phyloP scores from a whole-genome alignment of 2,329 filamentous ascomycete genomes.

The Aspergillus sp. region DNA sequence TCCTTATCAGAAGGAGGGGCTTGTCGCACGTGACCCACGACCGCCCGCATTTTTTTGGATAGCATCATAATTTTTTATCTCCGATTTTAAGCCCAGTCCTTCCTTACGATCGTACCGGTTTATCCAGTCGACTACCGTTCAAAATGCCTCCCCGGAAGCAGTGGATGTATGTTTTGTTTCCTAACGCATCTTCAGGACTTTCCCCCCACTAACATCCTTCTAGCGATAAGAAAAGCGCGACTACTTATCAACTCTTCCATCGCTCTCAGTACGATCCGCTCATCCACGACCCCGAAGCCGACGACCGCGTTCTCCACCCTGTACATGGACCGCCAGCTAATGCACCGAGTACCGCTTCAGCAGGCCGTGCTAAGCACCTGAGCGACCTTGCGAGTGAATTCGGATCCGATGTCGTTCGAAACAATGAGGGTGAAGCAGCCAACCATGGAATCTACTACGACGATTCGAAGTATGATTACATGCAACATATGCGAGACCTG shows the following conservation, averaged over 20 bases:
- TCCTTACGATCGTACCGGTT: conserved; percentile 14
- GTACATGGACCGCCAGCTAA: conserved; percentile 42
- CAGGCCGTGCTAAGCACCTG: conserved; percentile 59
- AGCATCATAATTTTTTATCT: conserved; percentile 10
- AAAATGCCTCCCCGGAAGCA: conserved; percentile 72
- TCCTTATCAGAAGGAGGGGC: conserved; percentile 4
- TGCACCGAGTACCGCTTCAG: conserved; percentile 24
- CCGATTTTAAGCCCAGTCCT: conserved; percentile 11
- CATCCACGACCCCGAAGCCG: conserved; percentile 86
- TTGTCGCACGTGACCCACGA: conserved; percentile 12
- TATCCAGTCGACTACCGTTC: conserved; percentile 16
- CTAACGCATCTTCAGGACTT: background rate
- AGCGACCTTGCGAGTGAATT: conserved; percentile 75
- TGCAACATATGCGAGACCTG: conserved; percentile 97
- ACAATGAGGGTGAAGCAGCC: conserved; percentile 94
- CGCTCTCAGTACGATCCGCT: conserved; percentile 95
- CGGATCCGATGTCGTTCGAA: conserved; percentile 66
- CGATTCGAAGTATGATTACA: conserved; percentile 96
- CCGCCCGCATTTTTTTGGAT: conserved; percentile 12
- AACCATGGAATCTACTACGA: conserved; percentile 93
- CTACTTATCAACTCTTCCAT: conserved; percentile 91
- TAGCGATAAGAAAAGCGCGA: conserved; percentile 85
- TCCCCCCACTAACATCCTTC: conserved; percentile 25
- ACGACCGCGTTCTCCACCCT: conserved; percentile 86
- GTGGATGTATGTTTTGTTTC: conserved; percentile 63